Evolutionary conservation across 2,329 filamentous ascomycete species (phyloP).

Genomic region (Sclerotinia borealis): DNA sequence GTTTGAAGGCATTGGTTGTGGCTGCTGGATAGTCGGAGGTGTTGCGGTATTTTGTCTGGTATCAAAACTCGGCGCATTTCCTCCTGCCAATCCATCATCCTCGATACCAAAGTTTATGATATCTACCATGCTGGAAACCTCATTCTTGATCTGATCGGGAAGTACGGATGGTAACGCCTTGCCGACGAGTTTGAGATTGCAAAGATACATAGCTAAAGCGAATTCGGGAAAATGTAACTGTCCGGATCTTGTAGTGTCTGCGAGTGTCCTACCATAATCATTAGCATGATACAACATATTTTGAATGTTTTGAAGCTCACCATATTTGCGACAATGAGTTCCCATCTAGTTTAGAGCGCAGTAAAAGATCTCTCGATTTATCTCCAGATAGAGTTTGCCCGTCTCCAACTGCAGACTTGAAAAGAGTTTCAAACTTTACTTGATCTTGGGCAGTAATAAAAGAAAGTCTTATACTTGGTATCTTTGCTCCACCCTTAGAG

Average conservation of each 20-base stretch:
- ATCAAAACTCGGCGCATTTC: conserved; percentile 67
- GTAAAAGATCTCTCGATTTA: conserved; percentile 80
- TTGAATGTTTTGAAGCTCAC: conserved; percentile 41
- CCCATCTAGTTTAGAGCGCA: conserved; percentile 83
- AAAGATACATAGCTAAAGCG: conserved; percentile 95
- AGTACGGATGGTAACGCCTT: conserved; percentile 70
- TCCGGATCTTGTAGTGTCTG: conserved; percentile 92
- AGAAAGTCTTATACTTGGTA: conserved; percentile 87
- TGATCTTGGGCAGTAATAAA: conserved; percentile 96
- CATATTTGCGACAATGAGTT: conserved; percentile 89
- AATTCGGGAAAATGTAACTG: conserved; percentile 97
- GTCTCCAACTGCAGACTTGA: conserved; percentile 89
- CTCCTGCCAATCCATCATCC: conserved; percentile 57
- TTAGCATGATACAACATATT: conserved; percentile 18
- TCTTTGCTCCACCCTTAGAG: conserved; percentile 60
- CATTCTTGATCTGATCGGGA: conserved; percentile 85
- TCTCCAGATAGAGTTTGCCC: conserved; percentile 83
- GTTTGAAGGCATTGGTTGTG: conserved; percentile 69
- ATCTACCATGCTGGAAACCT: conserved; percentile 98
- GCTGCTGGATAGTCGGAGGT: conserved; percentile 56
- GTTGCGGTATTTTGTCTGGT: conserved; percentile 45
- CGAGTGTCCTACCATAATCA: conserved; percentile 61
- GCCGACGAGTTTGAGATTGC: conserved; percentile 85
- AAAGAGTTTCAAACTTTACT: conserved; percentile 93
- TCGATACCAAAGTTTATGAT: conserved; percentile 93